A percentile compares a stretch with the other conserved stretches of the same genome.
phyloP scores from a whole-genome alignment of 2,329 filamentous ascomycete genomes.

The Monosporascus ibericus region DNA sequence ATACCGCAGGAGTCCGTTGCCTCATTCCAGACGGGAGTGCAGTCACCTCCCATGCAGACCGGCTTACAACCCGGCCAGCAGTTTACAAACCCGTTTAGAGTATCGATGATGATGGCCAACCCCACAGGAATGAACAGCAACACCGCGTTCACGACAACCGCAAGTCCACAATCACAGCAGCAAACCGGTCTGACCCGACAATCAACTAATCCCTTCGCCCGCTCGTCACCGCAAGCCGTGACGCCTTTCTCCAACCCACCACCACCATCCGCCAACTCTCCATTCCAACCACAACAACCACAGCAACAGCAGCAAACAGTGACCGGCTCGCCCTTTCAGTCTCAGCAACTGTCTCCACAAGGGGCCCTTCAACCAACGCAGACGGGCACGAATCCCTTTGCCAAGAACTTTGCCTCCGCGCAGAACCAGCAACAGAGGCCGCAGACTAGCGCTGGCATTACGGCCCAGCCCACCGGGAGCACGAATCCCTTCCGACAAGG shows the following conservation, averaged over 20 bases:
- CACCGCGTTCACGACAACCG: conserved; percentile 31
- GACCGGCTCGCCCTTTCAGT: conserved; percentile 38
- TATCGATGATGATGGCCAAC: conserved; percentile 70
- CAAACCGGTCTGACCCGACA: conserved; percentile 43
- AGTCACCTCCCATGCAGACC: conserved; percentile 32
- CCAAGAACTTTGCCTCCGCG: conserved; percentile 36
- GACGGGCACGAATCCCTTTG: conserved; percentile 57
- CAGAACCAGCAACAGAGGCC: conserved; percentile 34
- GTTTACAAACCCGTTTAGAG: conserved; percentile 87
- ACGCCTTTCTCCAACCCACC: conserved; percentile 28
- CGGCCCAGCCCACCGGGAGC: conserved; percentile 74
- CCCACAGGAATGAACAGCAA: conserved; percentile 40
- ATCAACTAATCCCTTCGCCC: conserved; percentile 84
- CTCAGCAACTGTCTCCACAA: conserved; percentile 30
- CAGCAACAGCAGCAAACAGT: background rate
- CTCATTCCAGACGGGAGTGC: conserved; percentile 42
- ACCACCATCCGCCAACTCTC: conserved; percentile 12
- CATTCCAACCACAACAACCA: conserved; percentile 1
- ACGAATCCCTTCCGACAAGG: conserved; percentile 95
- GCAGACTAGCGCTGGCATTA: conserved; percentile 44
- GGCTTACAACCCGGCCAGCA: conserved; percentile 46
- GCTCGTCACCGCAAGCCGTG: conserved; percentile 44
- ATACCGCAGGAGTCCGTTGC: conserved; percentile 54
- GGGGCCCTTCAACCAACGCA: conserved; percentile 39
- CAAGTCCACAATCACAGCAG: conserved; percentile 28